Conservation (phyloP, 2,329 filamentous ascomycete species). For the Myrmaecium sp. region DNA sequence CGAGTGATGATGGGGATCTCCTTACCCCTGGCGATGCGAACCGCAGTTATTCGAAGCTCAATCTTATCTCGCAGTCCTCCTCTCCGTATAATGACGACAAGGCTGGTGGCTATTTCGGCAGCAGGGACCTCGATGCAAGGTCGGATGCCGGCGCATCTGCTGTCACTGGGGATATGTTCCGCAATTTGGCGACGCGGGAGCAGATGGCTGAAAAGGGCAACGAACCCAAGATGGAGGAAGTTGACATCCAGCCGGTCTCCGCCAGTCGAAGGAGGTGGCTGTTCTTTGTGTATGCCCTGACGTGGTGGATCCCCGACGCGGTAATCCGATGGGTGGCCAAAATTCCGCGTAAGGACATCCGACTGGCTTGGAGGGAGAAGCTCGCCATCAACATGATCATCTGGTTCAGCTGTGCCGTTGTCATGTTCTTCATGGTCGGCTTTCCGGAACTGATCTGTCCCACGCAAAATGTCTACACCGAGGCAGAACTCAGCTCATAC, state of each 20-base stretch:
- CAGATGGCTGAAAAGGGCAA: slow-evolving; percentile 93
- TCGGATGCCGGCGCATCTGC: slow-evolving; percentile 89
- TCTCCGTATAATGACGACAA: slow-evolving; percentile 57
- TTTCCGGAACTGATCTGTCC: slow-evolving; percentile 86
- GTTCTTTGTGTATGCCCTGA: slow-evolving; percentile 64
- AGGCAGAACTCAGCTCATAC: slow-evolving; percentile 54
- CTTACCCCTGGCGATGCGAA: slow-evolving; percentile 37
- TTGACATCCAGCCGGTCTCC: slow-evolving; percentile 68
- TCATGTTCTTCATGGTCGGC: slow-evolving; percentile 75
- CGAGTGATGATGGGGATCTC: slow-evolving; percentile 36
- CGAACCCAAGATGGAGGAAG: slow-evolving; percentile 74
- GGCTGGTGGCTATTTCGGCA: slow-evolving; percentile 66
- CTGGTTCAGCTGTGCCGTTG: slow-evolving; percentile 65
- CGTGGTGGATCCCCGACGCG: slow-evolving; percentile 78
- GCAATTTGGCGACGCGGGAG: slow-evolving; percentile 81
- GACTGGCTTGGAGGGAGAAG: slow-evolving; percentile 91
- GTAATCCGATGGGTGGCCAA: slow-evolving; percentile 57
- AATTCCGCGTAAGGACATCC: slow-evolving; percentile 84
- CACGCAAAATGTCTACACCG: slow-evolving; percentile 72
- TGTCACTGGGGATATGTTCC: slow-evolving; percentile 93
- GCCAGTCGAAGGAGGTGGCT: slow-evolving; percentile 81
- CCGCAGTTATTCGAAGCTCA: slow-evolving; percentile 38
- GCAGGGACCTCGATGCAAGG: slow-evolving; percentile 61
- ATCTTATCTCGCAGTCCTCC: slow-evolving; percentile 32
- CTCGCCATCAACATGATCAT: slow-evolving; percentile 95